Base-by-base conservation (phyloP, 768 basidiomycete species). In the Phaeolepiota aurea region DNA sequence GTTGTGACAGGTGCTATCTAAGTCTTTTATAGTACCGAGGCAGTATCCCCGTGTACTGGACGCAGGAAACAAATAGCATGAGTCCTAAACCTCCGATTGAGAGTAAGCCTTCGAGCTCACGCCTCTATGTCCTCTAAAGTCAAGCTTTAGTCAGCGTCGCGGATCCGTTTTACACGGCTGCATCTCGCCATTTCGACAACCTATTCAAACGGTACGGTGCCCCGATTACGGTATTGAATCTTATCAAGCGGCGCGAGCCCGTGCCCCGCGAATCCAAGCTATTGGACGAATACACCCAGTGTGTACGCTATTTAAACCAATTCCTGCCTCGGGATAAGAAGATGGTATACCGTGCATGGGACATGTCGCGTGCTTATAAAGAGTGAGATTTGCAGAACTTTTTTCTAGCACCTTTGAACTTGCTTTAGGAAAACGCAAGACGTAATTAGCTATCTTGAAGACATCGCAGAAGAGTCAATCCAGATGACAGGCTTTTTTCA, bases 21-120 rank as follows among this genome's bases (percentile, higher is more conserved):
- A 33, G 28, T 11, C 38, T 22, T 13, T 11, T 38, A 22, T n/a
- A 89, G 82, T 92, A 93, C 56, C 75, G 94, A 15, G 94, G 94
- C 4, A 92, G 89, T 45, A 97, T 99, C 23, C 96, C 96, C 0
- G 71, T 98, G 2, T 92, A 86, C 55, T 99, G 96, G 96, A 87
- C 87, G 10, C 94, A 99, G 57, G 96, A 98, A 46, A 81, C 79
- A 1, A 88, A 77, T 33, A 81, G 79, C 40, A 90, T 94, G 78
- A 83, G 69, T n/a, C 87, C 91, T 0, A 82, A 84, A 48, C 96
- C 96, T 2, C 94, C 93, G 2, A 96, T 99, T 32, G 90, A 97
- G 64, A 91, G 93, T 97, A 44, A 47, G 85, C 61, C 3, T 16
- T 13, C 19, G n/a, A n/a, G n/a, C n/a, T n/a, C n/a, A n/a, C n/a